Conservation (phyloP, 306 rosid species). For the Malus fusca region DNA sequence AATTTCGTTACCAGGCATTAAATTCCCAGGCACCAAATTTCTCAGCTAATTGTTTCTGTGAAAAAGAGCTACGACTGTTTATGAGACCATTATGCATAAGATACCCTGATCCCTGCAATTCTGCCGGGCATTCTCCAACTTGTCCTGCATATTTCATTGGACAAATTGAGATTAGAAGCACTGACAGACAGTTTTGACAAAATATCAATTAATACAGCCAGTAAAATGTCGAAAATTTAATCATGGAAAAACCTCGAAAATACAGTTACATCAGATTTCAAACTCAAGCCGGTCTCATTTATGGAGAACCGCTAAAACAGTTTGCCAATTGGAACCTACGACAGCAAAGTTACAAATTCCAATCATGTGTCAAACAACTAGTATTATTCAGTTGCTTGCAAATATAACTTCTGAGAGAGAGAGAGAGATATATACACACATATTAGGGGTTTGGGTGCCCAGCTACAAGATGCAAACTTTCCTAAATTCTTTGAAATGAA, state of each 20-base stretch:
- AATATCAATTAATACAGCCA: not conserved
- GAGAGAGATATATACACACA: too few relatives aligned
- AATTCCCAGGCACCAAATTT: conserved; percentile 15
- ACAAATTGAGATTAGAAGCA: not conserved
- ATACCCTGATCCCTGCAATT: not conserved
- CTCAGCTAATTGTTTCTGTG: conserved; percentile 1
- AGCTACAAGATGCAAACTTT: not conserved
- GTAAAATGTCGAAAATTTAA: not conserved
- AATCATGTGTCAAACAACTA: not conserved
- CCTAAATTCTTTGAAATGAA: not conserved
- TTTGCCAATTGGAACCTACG: not conserved
- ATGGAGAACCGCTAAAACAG: not conserved
- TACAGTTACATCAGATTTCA: not conserved
- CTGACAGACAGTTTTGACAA: not conserved
- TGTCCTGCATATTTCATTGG: conserved; percentile 6
- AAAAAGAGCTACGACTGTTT: not conserved
- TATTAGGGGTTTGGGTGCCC: not conserved
- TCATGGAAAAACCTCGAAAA: not conserved
- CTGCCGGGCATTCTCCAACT: not conserved
- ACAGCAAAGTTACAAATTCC: not conserved
- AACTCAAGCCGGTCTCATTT: conserved; percentile 3
- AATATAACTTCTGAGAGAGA: not conserved
- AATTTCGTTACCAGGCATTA: conserved; percentile 43
- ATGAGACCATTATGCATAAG: not conserved
- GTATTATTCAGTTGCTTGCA: not conserved